A percentile compares a stretch with the other conserved stretches of the same genome.
Evolutionary conservation across 768 basidiomycete species (phyloP).

Genomic region (Mycena epipterygia): DNA sequence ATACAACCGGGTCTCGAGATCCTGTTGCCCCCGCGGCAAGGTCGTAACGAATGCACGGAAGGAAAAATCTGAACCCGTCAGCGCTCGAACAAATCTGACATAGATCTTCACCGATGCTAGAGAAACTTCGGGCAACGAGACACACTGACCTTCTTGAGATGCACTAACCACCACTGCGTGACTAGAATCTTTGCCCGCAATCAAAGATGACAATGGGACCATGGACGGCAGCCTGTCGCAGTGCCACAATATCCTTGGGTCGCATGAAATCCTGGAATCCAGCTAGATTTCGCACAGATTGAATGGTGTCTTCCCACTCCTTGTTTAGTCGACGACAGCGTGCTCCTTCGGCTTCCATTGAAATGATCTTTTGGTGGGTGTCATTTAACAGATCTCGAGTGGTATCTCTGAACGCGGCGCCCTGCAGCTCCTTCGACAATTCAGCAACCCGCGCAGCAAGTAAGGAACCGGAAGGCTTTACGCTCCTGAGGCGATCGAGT

Average conservation of each 20-base stretch:
- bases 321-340: background rate
- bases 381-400: background rate
- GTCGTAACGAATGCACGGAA: constrained; percentile 1
- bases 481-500: background rate
- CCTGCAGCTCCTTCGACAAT: background rate
- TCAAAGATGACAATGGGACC: background rate
- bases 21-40: background rate
- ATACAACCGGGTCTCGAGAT: background rate
- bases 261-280: background rate
- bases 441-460: background rate
- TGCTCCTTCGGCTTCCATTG: background rate
- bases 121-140: background rate
- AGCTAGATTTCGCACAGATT: background rate
- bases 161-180: background rate
- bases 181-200: background rate
- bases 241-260: background rate
- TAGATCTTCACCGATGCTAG: background rate
- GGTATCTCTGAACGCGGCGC: background rate
- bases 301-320: background rate
- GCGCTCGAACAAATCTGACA: background rate
- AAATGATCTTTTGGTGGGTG: background rate
- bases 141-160: background rate
- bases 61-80: background rate
- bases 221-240: background rate
- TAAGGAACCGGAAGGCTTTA: background rate